phyloP scores from a whole-genome alignment of 352 stramenopile species.

The Thraustochytrium sp. region DNA sequence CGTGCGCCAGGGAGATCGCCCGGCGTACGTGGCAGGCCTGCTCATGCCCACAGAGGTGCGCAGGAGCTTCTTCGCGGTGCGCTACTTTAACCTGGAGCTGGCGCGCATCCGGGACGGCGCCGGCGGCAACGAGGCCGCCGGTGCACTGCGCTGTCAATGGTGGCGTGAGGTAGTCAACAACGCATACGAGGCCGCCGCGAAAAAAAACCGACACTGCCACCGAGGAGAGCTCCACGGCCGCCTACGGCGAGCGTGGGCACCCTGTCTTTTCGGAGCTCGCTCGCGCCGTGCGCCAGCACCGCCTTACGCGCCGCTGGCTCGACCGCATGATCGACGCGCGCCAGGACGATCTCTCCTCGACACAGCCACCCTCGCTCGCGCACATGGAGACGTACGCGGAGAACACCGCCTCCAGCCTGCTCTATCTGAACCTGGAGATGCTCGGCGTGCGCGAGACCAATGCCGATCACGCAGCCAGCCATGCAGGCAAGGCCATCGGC shows the following conservation, averaged over 20 bases:
- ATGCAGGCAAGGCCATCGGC: slow-evolving; percentile 73
- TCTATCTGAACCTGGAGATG: slow-evolving; percentile 79
- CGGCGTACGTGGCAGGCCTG: slow-evolving; percentile 50
- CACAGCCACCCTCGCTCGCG: slow-evolving; percentile 62
- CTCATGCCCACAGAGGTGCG: slow-evolving; percentile 39
- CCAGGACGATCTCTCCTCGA: slow-evolving; percentile 71
- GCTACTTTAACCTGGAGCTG: slow-evolving; percentile 79
- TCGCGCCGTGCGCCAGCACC: slow-evolving; percentile 61
- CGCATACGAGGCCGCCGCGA: slow-evolving; percentile 47
- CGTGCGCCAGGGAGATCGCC: slow-evolving; percentile 48
- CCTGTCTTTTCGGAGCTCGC: slow-evolving; percentile 64
- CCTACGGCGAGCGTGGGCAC: slow-evolving; percentile 52
- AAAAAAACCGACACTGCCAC: not conserved
- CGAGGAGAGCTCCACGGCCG: not conserved
- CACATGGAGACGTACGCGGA: slow-evolving; percentile 77
- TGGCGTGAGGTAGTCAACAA: slow-evolving; percentile 74
- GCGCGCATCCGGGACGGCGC: slow-evolving; percentile 77
- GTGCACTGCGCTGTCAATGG: slow-evolving; percentile 84
- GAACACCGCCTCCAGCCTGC: slow-evolving; percentile 73
- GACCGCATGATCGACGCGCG: slow-evolving; percentile 78
- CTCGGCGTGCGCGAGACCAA: slow-evolving; percentile 65
- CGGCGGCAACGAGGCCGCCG: slow-evolving; percentile 69
- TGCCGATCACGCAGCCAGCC: slow-evolving; percentile 67
- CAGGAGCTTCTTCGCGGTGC: slow-evolving; percentile 51
- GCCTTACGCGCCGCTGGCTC: slow-evolving; percentile 78